Evolutionary conservation across 371 early-diverging fungal genomes (phyloP), one percentile per base, ranked within the genome.

Genomic region (Catenaria anguillulae): DNA sequence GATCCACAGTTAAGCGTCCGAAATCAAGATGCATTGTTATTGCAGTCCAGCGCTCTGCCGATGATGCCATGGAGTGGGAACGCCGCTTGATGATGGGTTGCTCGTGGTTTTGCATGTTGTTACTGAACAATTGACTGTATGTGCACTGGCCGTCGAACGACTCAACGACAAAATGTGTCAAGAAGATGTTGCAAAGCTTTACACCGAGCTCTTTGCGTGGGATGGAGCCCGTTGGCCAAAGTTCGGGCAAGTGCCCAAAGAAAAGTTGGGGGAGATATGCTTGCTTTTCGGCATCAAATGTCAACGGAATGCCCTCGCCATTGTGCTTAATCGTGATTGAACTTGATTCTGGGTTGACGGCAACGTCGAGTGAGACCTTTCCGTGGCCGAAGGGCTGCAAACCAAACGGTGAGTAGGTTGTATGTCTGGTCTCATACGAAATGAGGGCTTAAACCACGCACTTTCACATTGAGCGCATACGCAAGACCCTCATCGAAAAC

Each of bases 131-230:
- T 67, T 97, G 97, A 65, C 79, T 84, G 73, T 87, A 93, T 66
- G 85, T 89, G 55, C 86, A 77, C 29, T 75, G 75, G 33, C 77
- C 77, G 70, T 97, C 93, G 0, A 88, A 90, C 0, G 99, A 99
- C 75, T 99, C 99, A 15, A 99, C 93, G 42, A 81, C 84, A 71
- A 99, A 99, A 76, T 94, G 89, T 4, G 80, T 89, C 67, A 90
- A 90, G 68, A 98, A 99, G 59, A 99, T 98, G 68, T 99, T 99
- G 77, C 98, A 97, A 17, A 99, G 84, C 72, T 99, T 99, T 43
- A 99, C 99, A 62, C 99, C 99, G 71, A 93, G 99, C 55, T 99
- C 99, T 73, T 99, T 99, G 55, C 99, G 80, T 35, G 99, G 99
- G 69, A 99, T 99, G 6, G 95, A 93, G 29, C 94, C 88, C 71